Base-by-base conservation (phyloP, 1,284 basidiomycete genomes). In the Microbotryum scabiosae region DNA sequence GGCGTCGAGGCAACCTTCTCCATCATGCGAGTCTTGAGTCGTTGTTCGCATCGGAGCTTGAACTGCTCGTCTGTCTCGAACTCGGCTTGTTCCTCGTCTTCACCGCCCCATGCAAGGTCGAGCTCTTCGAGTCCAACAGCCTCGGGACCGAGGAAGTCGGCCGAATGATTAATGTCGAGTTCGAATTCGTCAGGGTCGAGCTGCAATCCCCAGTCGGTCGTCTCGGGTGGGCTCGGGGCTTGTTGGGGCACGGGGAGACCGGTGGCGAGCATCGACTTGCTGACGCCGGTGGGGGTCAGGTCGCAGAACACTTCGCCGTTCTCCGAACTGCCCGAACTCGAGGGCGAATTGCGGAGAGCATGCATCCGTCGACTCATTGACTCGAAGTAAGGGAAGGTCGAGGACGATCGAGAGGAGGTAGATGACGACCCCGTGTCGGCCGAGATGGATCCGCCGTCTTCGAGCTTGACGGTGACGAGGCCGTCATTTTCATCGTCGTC, bases 131-230 rank as follows among this genome's bases (percentile, higher is more conserved):
- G 54, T 3, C 62, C 66, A 26, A 68, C 59, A 30, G 47, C 55
- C 51, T 68, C 66, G n/a, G 66, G 66, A 20, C 55, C 66, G 36
- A 65, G 56, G 0, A 68, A 52, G 57, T 68, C 66, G 36, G 51
- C 54, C 18, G 51, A 51, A 18, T 45, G 49, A 20, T 51, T 56
- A 23, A 60, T 53, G 30, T 67, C 65, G 14, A 30, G 41, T 4
- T 67, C 65, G 48, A 67, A 47, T n/a, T 67, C 65, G 30, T 67
- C 65, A 20, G 64, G 50, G 46, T 65, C 65, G 43, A 67, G 47
- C 56, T 60, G 55, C 49, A 56, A 54, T 12, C 58, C 32, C 65
- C 65, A 67, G 10, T 67, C 65, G 56, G 51, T 56, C 36, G 59
- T 54, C 16, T 65, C 65, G 16, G 65, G 65, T 12, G 65, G 62